A percentile compares a stretch with the other conserved stretches of the same genome.
Evolutionary conservation across 2,329 filamentous ascomycete genomes (phyloP).

Genomic region (Colletotrichum tofieldiae): DNA sequence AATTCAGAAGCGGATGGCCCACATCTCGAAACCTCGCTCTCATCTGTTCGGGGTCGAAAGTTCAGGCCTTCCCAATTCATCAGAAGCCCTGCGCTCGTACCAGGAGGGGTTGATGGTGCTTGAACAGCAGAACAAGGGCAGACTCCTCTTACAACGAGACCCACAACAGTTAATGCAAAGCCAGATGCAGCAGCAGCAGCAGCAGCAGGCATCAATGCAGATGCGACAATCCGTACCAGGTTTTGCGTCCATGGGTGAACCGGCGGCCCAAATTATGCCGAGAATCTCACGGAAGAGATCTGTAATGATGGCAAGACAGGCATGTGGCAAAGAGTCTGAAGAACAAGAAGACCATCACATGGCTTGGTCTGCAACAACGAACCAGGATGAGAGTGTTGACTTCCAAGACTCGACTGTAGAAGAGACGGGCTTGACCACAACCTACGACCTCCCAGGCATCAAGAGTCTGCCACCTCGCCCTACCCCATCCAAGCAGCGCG

Average conservation of each 20-base stretch:
- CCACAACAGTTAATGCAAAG: not conserved
- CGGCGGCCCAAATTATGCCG: no score
- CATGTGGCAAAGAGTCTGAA: not conserved
- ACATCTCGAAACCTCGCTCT: constrained; percentile 47
- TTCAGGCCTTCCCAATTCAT: not conserved
- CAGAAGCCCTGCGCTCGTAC: not conserved
- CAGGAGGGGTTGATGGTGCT: constrained; percentile 12
- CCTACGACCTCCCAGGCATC: constrained; percentile 72
- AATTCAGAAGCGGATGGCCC: constrained; percentile 46
- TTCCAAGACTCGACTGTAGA: constrained; percentile 71
- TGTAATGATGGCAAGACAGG: not conserved
- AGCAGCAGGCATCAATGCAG: not conserved
- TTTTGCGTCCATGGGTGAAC: no score
- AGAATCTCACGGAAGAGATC: not conserved
- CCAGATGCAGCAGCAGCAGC: not conserved
- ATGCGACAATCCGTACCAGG: not conserved
- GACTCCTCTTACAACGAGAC: not conserved
- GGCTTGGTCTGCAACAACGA: not conserved
- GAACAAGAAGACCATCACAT: not conserved
- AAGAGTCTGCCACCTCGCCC: constrained; percentile 70
- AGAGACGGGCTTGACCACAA: constrained; percentile 73
- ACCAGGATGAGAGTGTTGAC: constrained; percentile 51
- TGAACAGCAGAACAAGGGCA: constrained; percentile 1
- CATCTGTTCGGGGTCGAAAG: constrained; percentile 30
- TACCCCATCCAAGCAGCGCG: constrained; percentile 71